phyloP scores from a whole-genome alignment of 257 asterid species.

The Solanum virginianum region DNA sequence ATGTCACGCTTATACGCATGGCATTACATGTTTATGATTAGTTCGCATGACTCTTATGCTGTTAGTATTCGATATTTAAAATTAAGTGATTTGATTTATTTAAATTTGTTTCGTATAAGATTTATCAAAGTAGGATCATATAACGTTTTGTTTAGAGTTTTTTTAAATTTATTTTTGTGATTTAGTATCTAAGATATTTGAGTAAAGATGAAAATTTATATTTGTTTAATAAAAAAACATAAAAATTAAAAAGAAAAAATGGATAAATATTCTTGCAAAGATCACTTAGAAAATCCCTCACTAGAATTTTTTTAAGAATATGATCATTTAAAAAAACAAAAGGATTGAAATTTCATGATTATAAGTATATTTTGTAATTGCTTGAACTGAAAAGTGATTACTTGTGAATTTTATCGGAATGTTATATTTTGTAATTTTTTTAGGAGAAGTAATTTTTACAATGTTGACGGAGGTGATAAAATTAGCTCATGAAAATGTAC shows the following conservation, averaged over 20 bases:
- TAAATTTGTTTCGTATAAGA: background rate
- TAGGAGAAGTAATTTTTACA: background rate
- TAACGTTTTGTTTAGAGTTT: background rate
- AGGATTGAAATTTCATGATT: too few species aligned
- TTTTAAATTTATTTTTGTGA: background rate
- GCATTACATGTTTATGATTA: background rate
- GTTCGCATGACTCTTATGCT: background rate
- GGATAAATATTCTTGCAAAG: background rate
- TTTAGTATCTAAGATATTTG: background rate
- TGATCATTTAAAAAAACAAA: too few species aligned
- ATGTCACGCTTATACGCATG: constrained; percentile 3
- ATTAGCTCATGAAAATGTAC: too few species aligned
- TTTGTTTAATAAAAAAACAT: too few species aligned
- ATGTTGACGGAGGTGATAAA: background rate
- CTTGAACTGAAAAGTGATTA: too few species aligned
- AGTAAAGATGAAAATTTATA: too few species aligned
- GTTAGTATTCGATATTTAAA: too few species aligned
- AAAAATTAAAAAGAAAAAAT: background rate
- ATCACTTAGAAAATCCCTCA: background rate
- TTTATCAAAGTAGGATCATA: background rate
- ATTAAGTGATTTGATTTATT: too few species aligned
- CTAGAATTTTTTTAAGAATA: background rate
- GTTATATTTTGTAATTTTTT: too few species aligned
- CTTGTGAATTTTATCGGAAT: too few species aligned
- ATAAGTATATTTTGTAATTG: too few species aligned